phyloP scores from a whole-genome alignment of 2,329 filamentous ascomycete genomes.

The Diaporthe citrichinensis region DNA sequence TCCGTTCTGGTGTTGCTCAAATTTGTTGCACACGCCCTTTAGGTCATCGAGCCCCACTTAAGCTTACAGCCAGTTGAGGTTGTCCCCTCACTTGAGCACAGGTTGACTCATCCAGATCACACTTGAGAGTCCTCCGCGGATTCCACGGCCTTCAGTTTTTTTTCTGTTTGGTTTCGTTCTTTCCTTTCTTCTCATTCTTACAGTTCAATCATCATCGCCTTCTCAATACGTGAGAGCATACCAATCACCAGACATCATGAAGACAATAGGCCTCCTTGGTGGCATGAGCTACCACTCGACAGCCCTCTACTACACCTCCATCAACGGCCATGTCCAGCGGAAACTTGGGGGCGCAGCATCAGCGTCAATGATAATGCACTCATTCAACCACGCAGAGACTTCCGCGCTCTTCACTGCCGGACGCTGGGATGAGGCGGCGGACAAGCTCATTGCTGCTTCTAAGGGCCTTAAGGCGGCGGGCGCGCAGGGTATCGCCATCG shows the following conservation, averaged over 20 bases:
- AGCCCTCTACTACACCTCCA: conserved; percentile 43
- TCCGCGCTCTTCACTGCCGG: conserved; percentile 59
- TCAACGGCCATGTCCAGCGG: conserved; percentile 42
- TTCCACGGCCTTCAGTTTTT: too few relatives aligned
- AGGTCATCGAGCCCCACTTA: neutral
- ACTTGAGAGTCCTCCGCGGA: neutral
- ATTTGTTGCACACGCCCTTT: neutral
- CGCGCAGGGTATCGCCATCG: conserved; percentile 43
- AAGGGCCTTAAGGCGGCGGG: conserved; percentile 39
- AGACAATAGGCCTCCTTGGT: conserved; percentile 43
- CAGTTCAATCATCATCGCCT: neutral
- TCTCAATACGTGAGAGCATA: neutral
- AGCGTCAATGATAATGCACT: conserved; percentile 41
- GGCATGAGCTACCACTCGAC: conserved; percentile 45
- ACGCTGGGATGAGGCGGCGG: conserved; percentile 57
- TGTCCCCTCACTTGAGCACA: neutral
- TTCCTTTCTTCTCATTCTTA: neutral
- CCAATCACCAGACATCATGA: conserved; percentile 37
- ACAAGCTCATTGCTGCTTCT: conserved; percentile 53
- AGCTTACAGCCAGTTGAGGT: neutral
- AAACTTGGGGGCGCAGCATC: conserved; percentile 38
- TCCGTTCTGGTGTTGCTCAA: neutral
- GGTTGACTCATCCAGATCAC: conserved; percentile 5
- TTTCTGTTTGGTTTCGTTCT: neutral
- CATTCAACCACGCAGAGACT: conserved; percentile 44